These are phyloP conservation scores for Petunia secreta DNA, from an alignment of 257 asterid genomes.

Conservation along the genomic window DNA sequence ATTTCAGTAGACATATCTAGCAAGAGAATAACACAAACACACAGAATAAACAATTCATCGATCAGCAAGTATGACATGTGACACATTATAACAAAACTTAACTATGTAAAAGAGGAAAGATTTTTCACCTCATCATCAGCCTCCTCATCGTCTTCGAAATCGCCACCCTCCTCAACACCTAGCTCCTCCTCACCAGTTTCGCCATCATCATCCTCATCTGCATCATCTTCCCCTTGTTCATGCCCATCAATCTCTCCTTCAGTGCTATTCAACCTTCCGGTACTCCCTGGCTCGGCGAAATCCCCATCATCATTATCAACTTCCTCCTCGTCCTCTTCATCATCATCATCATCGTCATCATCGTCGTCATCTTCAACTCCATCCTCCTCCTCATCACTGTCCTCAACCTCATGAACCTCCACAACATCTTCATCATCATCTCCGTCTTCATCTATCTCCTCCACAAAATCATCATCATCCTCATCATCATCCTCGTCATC, in stretches of 20 bases:
- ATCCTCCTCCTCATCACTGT: conserved; percentile 61
- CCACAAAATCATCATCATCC: conserved; percentile 67
- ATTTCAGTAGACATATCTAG: not conserved
- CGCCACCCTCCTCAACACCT: conserved; percentile 69
- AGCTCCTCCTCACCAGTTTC: conserved; percentile 87
- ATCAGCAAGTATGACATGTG: not conserved
- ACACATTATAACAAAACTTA: not conserved
- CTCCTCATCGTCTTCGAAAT: conserved; percentile 76
- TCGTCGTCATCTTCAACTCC: conserved; percentile 38
- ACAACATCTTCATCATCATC: conserved; percentile 81
- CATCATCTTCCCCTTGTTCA: conserved; percentile 90
- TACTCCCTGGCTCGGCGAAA: conserved; percentile 57
- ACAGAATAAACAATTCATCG: not conserved
- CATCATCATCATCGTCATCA: conserved; percentile 48
- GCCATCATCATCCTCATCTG: conserved; percentile 82
- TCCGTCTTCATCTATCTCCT: conserved; percentile 71
- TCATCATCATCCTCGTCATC: conserved; percentile 54
- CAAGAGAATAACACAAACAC: not conserved
- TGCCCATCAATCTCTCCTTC: conserved; percentile 97
- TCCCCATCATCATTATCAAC: conserved; percentile 75
- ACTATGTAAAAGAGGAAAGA: not conserved
- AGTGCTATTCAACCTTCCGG: conserved; percentile 59
- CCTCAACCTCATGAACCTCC: conserved; percentile 79
- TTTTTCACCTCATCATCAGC: conserved; percentile 75
- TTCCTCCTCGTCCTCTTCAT: conserved; percentile 74